These are phyloP conservation scores for Anthracocystis setariae DNA, from an alignment of 1,284 basidiomycete species.

Conservation along the genomic window DNA sequence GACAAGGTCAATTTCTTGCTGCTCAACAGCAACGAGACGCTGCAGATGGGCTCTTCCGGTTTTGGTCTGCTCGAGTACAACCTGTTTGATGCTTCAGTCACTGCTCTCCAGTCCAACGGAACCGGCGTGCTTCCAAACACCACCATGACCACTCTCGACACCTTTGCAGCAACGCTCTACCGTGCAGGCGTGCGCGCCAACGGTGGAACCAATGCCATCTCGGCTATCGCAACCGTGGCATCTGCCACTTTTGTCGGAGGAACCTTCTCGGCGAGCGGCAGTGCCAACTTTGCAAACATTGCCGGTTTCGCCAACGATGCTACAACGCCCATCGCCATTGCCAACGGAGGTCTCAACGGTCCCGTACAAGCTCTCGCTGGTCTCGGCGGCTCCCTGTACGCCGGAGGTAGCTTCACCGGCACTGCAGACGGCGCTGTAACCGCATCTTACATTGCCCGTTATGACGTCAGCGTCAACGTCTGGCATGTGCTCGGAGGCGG, in stretches of 20 bases:
- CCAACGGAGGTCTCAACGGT: constrained; percentile 67
- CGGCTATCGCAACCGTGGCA: constrained; percentile 71
- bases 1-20: constrained; percentile 70
- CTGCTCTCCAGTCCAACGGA: constrained; percentile 35
- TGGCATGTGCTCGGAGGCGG: constrained; percentile 82
- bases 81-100: constrained; percentile 44
- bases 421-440: constrained; percentile 73
- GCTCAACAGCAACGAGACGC: constrained; percentile 54
- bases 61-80: constrained; percentile 62
- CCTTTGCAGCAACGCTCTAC: constrained; percentile 74
- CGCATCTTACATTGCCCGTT: constrained; percentile 75
- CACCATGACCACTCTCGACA: constrained; percentile 78
- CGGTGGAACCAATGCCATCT: constrained; percentile 66
- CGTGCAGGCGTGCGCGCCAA: constrained; percentile 61
- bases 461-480: constrained; percentile 75
- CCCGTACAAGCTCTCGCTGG: constrained; percentile 54
- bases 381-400: constrained; percentile 73
- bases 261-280: constrained; percentile 74
- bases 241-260: constrained; percentile 80
- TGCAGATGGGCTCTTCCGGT: constrained; percentile 39
- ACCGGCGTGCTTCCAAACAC: constrained; percentile 53
- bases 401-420: constrained; percentile 85
- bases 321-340: constrained; percentile 68
- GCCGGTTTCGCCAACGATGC: constrained; percentile 76
- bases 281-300: constrained; percentile 77